Conservation (phyloP, 495 filamentous ascomycete genomes). For the Annulohypoxylon maeteangense region DNA sequence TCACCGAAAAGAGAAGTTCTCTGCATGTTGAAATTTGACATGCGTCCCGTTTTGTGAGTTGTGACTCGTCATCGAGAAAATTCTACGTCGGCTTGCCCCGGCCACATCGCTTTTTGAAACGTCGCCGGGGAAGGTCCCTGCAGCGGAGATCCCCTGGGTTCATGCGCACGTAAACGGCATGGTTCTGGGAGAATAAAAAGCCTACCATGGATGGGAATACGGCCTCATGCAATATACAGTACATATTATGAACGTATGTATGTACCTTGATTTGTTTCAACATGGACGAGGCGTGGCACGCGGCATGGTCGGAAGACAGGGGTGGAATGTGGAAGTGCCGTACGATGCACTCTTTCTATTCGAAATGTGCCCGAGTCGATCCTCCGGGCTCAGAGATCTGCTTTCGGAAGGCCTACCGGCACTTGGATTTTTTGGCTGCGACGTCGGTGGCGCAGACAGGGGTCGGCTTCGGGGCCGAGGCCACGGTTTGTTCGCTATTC, state of each 20-base stretch:
- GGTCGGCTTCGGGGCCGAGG: conserved; percentile 2
- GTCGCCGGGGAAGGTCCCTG: neutral
- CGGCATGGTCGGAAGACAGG: neutral
- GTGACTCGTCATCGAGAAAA: conserved; percentile 16
- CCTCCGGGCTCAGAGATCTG: neutral
- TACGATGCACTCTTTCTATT: neutral
- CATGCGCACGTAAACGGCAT: neutral
- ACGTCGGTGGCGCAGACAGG: conserved; percentile 1
- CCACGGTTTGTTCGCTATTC: neutral
- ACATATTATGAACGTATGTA: too few species aligned
- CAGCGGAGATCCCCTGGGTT: neutral
- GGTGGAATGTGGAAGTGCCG: neutral
- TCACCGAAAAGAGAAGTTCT: conserved; percentile 13
- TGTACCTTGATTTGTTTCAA: neutral
- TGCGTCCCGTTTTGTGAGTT: conserved; percentile 2
- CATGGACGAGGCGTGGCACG: neutral
- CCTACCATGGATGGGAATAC: neutral
- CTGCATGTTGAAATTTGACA: neutral
- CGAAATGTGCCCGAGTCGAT: neutral
- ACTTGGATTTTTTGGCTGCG: neutral
- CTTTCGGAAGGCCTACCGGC: neutral
- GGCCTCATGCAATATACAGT: too few species aligned
- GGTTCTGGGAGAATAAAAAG: too few species aligned
- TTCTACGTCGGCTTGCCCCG: neutral
- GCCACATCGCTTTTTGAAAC: conserved; percentile 22